Conservation (phyloP, 768 basidiomycete species). For the Boletus pseudo-olivaceus region DNA sequence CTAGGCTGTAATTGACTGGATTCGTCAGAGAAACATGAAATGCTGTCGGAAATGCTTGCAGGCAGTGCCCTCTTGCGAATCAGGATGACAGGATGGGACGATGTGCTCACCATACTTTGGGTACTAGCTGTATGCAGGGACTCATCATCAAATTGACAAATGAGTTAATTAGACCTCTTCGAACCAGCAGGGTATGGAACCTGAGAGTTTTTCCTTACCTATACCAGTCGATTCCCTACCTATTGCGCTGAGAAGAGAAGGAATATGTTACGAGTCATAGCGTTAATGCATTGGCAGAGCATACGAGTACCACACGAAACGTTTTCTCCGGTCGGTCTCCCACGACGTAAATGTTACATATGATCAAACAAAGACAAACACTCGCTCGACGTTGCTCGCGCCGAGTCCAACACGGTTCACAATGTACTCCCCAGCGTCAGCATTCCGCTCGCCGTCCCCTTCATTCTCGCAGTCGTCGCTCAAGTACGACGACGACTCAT, state of each 20-base stretch:
- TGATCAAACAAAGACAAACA: conserved; percentile 22
- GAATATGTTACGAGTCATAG: background rate
- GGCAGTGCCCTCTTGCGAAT: background rate
- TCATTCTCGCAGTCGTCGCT: conserved; percentile 35
- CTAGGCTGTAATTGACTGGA: background rate
- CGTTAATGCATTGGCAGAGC: too few species aligned
- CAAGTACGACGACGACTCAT: conserved; percentile 25
- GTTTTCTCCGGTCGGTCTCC: too few species aligned
- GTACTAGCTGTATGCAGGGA: background rate
- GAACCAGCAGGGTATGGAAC: background rate
- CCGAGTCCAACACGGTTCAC: conserved; percentile 10
- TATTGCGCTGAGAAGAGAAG: background rate
- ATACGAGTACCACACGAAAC: too few species aligned
- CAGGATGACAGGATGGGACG: background rate
- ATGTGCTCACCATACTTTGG: background rate
- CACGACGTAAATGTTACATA: too few species aligned
- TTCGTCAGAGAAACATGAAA: background rate
- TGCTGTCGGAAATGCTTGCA: background rate
- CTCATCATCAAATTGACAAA: background rate
- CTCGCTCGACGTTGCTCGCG: conserved; percentile 5
- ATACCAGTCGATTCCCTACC: background rate
- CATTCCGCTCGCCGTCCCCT: conserved; percentile 41
- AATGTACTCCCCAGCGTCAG: conserved; percentile 37
- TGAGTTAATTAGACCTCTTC: background rate
- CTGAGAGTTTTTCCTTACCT: background rate